Evolutionary conservation across 2,329 filamentous ascomycete species (phyloP).

Genomic region (Taxawa tesnikishii): DNA sequence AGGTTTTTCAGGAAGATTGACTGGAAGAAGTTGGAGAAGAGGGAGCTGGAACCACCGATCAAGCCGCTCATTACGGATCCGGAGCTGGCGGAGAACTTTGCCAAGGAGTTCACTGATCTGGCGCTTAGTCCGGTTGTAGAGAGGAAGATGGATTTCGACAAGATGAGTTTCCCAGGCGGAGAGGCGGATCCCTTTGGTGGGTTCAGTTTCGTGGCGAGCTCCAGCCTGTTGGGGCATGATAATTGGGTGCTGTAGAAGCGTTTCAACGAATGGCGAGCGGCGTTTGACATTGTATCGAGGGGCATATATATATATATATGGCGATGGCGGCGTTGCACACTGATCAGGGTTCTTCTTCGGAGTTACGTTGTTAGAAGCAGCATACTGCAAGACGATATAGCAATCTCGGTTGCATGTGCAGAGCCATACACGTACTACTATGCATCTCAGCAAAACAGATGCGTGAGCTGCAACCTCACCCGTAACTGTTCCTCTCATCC

Average conservation of each 20-base stretch:
- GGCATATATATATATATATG: no score
- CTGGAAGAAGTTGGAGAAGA: slow-evolving; percentile 73
- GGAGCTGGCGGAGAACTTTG: slow-evolving; percentile 92
- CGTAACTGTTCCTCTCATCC: no score
- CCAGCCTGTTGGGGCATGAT: slow-evolving; percentile 33
- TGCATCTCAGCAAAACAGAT: no score
- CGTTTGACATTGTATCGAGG: no score
- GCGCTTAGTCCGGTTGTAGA: slow-evolving; percentile 60
- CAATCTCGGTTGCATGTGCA: no score
- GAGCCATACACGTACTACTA: no score
- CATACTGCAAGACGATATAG: no score
- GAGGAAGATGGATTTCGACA: slow-evolving; percentile 13
- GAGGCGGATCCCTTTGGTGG: slow-evolving; percentile 39
- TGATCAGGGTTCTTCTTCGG: no score
- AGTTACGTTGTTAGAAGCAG: no score
- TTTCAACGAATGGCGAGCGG: no score
- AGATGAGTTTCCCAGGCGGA: slow-evolving; percentile 11
- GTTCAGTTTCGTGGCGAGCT: slow-evolving; percentile 41
- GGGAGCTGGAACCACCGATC: slow-evolving; percentile 81
- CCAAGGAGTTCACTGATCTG: slow-evolving; percentile 78
- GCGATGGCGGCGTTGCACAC: no score
- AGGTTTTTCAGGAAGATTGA: slow-evolving; percentile 96
- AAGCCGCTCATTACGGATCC: slow-evolving; percentile 90
- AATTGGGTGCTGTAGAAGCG: slow-evolving; percentile 22
- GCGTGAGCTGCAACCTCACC: no score